A percentile compares a stretch with the other conserved stretches of the same genome.
Evolutionary conservation across 2,329 filamentous ascomycete genomes (phyloP).

Genomic region (Xylaria sp.): DNA sequence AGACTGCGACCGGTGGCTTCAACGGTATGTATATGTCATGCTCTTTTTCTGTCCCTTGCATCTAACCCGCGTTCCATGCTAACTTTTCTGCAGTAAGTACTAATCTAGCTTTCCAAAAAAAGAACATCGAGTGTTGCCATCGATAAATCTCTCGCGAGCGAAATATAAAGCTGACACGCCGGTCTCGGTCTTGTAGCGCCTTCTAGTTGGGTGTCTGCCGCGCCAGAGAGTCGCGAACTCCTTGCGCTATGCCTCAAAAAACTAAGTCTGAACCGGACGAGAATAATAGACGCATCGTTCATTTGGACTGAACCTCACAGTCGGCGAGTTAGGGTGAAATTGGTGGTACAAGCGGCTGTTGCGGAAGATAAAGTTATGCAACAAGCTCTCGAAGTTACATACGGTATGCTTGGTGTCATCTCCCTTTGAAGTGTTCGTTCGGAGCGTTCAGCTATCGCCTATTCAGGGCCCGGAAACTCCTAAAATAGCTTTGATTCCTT

Average conservation of each 20-base stretch:
- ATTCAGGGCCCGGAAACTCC: neutral
- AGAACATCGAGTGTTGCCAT: neutral
- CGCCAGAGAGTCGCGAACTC: conserved; percentile 89
- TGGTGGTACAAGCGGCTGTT: conserved; percentile 83
- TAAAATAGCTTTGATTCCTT: neutral
- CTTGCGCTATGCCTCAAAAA: conserved; percentile 91
- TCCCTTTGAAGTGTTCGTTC: neutral
- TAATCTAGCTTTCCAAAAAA: neutral
- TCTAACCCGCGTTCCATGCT: conserved; percentile 69
- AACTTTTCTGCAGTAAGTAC: conserved; percentile 29
- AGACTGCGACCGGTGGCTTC: conserved; percentile 40
- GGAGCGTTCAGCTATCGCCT: neutral
- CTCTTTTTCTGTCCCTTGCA: conserved; percentile 46
- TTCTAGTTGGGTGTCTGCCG: conserved; percentile 83
- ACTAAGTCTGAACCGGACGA: conserved; percentile 83
- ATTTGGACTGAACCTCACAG: conserved; percentile 99
- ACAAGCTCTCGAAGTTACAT: conserved; percentile 95
- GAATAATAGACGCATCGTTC: conserved; percentile 95
- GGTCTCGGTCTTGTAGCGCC: conserved; percentile 61
- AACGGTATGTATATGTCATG: conserved; percentile 30
- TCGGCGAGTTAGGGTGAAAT: conserved; percentile 89
- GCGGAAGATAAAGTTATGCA: conserved; percentile 77
- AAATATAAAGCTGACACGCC: conserved; percentile 7
- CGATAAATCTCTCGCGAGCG: neutral
- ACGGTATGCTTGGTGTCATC: conserved; percentile 50